Conservation (phyloP, 2,329 filamentous ascomycete species). For the Colletotrichum abscissum region DNA sequence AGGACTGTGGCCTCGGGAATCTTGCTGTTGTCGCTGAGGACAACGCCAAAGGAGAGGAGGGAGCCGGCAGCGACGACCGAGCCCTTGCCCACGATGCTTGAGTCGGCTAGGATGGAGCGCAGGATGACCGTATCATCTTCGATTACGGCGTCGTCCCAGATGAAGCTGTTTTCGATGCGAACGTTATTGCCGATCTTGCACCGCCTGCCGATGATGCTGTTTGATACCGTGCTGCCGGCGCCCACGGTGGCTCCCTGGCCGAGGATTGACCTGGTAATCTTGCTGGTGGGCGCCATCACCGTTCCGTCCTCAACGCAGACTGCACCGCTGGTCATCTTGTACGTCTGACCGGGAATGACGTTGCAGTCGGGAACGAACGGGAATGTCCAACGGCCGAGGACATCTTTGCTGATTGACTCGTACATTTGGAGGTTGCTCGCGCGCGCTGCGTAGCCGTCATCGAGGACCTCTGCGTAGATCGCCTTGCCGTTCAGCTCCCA, state of each 20-base stretch:
- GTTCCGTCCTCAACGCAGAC: conserved; percentile 85
- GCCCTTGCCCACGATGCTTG: conserved; percentile 76
- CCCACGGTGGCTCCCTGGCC: conserved; percentile 82
- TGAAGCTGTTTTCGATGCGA: conserved; percentile 79
- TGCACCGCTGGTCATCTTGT: conserved; percentile 75
- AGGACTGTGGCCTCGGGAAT: conserved; percentile 50
- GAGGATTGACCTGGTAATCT: conserved; percentile 78
- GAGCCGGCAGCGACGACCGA: conserved; percentile 78
- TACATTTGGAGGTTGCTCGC: conserved; percentile 90
- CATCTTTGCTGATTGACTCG: conserved; percentile 86
- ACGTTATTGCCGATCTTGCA: conserved; percentile 91
- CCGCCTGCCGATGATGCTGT: conserved; percentile 84
- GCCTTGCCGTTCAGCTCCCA: conserved; percentile 97
- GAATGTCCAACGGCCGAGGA: conserved; percentile 88
- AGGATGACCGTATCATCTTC: conserved; percentile 79
- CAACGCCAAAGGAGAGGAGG: conserved; percentile 83
- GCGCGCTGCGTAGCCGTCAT: conserved; percentile 86
- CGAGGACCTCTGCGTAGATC: conserved; percentile 90
- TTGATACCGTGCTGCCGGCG: conserved; percentile 74
- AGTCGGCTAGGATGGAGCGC: conserved; percentile 81
- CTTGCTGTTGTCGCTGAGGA: conserved; percentile 71
- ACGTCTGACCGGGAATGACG: conserved; percentile 80
- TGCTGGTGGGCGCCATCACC: conserved; percentile 76
- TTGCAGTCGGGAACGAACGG: conserved; percentile 93
- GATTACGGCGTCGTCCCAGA: conserved; percentile 88